Evolutionary conservation across 805 yeast species (phyloP).

Genomic region (Komagataella kurtzmanii): DNA sequence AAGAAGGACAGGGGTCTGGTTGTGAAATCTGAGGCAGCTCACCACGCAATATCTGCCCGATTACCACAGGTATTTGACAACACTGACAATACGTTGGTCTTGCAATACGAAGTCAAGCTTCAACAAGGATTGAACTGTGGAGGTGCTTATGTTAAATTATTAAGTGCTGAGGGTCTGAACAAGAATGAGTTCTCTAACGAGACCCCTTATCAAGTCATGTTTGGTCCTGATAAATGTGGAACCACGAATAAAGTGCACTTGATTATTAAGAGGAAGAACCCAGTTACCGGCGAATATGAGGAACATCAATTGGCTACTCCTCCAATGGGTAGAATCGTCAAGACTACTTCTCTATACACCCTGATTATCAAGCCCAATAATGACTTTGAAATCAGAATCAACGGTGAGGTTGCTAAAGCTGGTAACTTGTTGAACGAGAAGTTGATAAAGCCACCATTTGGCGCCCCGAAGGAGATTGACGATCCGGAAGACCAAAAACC

Average conservation of each 20-base stretch:
- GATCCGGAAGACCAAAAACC: slow-evolving; percentile 55
- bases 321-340: slow-evolving; percentile 49
- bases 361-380: slow-evolving; percentile 53
- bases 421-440: slow-evolving; percentile 52
- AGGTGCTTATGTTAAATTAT: slow-evolving; percentile 77
- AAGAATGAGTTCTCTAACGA: slow-evolving; percentile 40
- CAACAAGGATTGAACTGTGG: slow-evolving; percentile 77
- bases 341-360: slow-evolving; percentile 60
- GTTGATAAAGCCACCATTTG: slow-evolving; percentile 49
- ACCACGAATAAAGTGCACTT: slow-evolving; percentile 68
- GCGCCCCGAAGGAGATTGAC: slow-evolving; percentile 51
- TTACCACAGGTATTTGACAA: slow-evolving; percentile 47
- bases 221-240: slow-evolving; percentile 92
- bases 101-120: slow-evolving; percentile 81
- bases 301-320: slow-evolving; percentile 60
- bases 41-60: slow-evolving; percentile 64
- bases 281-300: slow-evolving; percentile 38
- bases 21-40: slow-evolving; percentile 61
- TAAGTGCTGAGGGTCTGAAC: slow-evolving; percentile 28
- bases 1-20: slow-evolving; percentile 65
- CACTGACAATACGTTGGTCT: slow-evolving; percentile 51
- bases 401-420: slow-evolving; percentile 60
- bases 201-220: slow-evolving; percentile 77
- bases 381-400: slow-evolving; percentile 67
- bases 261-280: slow-evolving; percentile 48